These are phyloP conservation scores for Platanthera guangdongensis DNA, from an alignment of 106 monocot species.

Conservation along the genomic window DNA sequence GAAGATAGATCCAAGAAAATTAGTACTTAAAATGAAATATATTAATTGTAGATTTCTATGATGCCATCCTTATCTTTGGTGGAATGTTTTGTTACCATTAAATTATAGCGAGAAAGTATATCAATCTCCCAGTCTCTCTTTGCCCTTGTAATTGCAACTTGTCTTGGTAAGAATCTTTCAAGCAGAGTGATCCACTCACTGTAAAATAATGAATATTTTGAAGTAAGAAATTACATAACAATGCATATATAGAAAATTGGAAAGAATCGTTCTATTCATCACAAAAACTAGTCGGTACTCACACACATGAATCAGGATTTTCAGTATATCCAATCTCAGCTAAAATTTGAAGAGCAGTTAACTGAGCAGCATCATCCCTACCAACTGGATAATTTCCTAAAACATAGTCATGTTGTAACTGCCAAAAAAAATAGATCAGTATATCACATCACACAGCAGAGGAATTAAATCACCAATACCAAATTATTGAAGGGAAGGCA, in stretches of 20 bases:
- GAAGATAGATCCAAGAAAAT: neutral
- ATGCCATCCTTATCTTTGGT: neutral
- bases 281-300: conserved; percentile 22
- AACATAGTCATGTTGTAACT: conserved; percentile 98
- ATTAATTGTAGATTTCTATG: neutral
- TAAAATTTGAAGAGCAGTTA: conserved; percentile 87
- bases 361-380: conserved; percentile 92
- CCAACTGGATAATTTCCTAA: conserved; percentile 97
- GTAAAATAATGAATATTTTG: conserved; percentile 10
- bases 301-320: conserved; percentile 78
- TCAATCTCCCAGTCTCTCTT: conserved; percentile 93
- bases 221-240: neutral
- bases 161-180: conserved; percentile 93
- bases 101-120: conserved; percentile 67
- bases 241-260: neutral
- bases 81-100: conserved; percentile 45
- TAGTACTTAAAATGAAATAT: neutral
- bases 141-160: conserved; percentile 85
- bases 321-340: conserved; percentile 82
- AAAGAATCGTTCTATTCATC: neutral
- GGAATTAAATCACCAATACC: neutral
- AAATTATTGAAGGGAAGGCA: neutral
- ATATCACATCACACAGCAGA: neutral
- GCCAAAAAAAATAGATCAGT: conserved; percentile 13
- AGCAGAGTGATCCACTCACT: conserved; percentile 94